phyloP scores from a whole-genome alignment of 331 rosid genomes.

The Pyrus hybrid region DNA sequence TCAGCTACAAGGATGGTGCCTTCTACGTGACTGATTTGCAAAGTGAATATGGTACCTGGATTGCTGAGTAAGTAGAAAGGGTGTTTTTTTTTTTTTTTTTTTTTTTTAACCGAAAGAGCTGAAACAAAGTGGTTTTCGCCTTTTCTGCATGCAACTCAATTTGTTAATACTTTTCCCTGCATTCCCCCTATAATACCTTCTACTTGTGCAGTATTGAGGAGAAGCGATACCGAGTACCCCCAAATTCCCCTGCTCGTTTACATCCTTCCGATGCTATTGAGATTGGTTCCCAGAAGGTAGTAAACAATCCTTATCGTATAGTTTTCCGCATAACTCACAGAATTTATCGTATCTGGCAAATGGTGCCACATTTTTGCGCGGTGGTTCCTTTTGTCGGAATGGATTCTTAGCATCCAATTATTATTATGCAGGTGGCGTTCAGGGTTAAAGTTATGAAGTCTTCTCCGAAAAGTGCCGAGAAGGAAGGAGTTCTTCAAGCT shows the following conservation, averaged over 20 bases:
- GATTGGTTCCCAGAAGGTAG: conserved; percentile 78
- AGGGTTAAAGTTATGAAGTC: conserved; percentile 58
- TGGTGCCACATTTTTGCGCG: background rate
- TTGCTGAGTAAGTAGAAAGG: conserved; percentile 53
- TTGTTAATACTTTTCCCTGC: background rate
- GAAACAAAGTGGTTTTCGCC: background rate
- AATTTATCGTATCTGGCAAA: background rate
- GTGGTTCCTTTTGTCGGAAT: background rate
- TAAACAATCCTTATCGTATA: background rate
- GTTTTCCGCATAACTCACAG: background rate
- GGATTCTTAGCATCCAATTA: conserved; percentile 8
- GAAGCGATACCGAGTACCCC: conserved; percentile 39
- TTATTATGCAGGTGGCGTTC: conserved; percentile 50
- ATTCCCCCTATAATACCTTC: background rate
- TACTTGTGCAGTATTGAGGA: conserved; percentile 56
- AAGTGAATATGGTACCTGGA: conserved; percentile 79
- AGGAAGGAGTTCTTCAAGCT: conserved; percentile 33
- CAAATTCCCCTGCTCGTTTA: conserved; percentile 53
- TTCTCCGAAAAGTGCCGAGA: conserved; percentile 17
- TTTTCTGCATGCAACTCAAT: background rate
- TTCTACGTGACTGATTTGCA: conserved; percentile 77
- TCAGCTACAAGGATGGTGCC: conserved; percentile 63
- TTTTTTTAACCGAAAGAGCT: background rate
- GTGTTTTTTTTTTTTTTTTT: background rate
- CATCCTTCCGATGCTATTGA: conserved; percentile 60